Evolutionary conservation across 176 grass and related monocot species (phyloP), one percentile per base, ranked within the genome.

Genomic region (Avena atlantica): DNA sequence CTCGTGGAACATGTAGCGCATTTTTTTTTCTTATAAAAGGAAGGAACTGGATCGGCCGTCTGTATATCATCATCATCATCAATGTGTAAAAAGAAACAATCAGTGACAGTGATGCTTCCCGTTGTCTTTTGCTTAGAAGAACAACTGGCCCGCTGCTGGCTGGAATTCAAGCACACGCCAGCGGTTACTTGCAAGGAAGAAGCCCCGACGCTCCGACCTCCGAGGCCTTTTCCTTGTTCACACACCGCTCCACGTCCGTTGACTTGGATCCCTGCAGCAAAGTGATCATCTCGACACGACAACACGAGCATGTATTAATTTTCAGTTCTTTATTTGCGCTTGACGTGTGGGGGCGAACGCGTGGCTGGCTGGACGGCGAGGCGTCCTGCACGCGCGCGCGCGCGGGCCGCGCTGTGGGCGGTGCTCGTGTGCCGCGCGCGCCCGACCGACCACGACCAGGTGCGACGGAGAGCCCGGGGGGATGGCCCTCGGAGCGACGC

Each of bases 161-260:
- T 36, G 37, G 24, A 0, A 8, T 8, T 3, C 8, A 4, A 58
- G 12, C 81, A 72, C 81, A 83, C 81, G 82, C 52, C 15, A 84
- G 53, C 63, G 48, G 70, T 70, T 69, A 17, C 88, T 86, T 86
- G 78, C 78, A 69, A 40, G 78, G 37, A 58, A 89, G 37, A 25
- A 37, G 83, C 34, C 83, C 31, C 31, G 31, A 34, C 0, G 31
- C 31, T 34, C 31, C 31, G 31, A 34, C 40, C 40, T 42, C 40
- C 34, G 13, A 14, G 65, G 55, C 4, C n/a, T 5, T 0, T 9
- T 9, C 8, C 11, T 81, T 15, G 62, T 74, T 34, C 82, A 74
- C 66, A 83, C 13, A 6, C 55, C 56, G 16, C n/a, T n/a, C n/a
- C 19, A 8, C 24, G 62, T 8, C 24, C 63, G 63, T 66, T 66